Base-by-base conservation (phyloP, 2,329 filamentous ascomycete genomes). In the Exophiala bonariae region DNA sequence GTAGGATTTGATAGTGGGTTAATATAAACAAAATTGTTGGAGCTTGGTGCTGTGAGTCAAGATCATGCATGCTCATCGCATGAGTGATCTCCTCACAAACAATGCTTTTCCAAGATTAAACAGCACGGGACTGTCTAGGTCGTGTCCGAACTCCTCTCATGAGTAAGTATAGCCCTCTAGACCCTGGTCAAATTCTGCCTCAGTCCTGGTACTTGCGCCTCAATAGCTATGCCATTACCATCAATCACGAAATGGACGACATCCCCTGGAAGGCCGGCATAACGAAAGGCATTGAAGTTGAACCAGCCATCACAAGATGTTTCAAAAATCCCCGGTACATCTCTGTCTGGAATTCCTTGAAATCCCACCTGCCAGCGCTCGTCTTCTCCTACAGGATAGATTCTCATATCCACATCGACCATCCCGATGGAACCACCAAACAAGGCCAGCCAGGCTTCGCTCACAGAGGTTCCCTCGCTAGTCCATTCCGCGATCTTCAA, bases 361-460 rank as follows among this genome's bases (percentile, higher is more conserved):
- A 48, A 44, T 5, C 14, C 31, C 32, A 38, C 40, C 1, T 30
- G 26, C 45, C 45, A 48, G 16, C 40, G 23, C 20, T 48, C 26
- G 20, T 30, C 45, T 8, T 19, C 30, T 6, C 45, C 40, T 10
- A 36, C 28, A 7, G 45, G 40, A 26, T 48, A 48, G 17, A 44
- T 19, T 17, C 45, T 34, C 20, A 30, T 31, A n/a, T 48, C 40
- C 18, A 22, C 44, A 14, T 22, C 11, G 6, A 20, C 16, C 13
- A 14, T 35, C 8, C 41, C 28, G 13, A 18, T 16, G 8, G 39
- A 9, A 17, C 17, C 14, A 1, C 45, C 40, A 13, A 26, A 19
- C 13, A 35, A 17, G 19, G 14, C 13, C 9, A 44, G 10, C n/a
- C 28, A 48, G 11, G 45, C 2, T 17, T 44, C 18, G 13, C 23